Evolutionary conservation across 73 alveolate species (phyloP).

Genomic region (Paramecium biaurelia): DNA sequence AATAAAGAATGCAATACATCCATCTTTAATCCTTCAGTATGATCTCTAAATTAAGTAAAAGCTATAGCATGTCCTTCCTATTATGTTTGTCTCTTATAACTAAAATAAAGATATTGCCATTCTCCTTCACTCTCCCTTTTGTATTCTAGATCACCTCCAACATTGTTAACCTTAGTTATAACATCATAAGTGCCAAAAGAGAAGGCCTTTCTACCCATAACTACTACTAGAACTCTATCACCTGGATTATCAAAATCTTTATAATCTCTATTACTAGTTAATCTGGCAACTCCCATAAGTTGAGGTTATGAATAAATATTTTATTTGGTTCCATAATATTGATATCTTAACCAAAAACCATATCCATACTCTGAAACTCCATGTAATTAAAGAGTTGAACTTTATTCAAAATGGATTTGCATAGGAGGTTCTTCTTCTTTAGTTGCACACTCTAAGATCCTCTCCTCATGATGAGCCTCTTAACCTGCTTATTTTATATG

Average conservation of each 20-base stretch:
- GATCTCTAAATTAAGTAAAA: neutral
- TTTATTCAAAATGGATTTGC: neutral
- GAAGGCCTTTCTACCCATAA: neutral
- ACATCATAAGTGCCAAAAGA: conserved; percentile 17
- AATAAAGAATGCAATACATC: conserved; percentile 1
- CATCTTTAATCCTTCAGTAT: conserved; percentile 34
- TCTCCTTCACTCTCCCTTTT: conserved; percentile 46
- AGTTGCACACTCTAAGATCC: neutral
- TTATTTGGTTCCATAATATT: neutral
- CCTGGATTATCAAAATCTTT: conserved; percentile 22
- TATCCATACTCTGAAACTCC: conserved; percentile 40
- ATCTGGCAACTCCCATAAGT: neutral
- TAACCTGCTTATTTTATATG: conserved; percentile 14
- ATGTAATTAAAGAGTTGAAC: neutral
- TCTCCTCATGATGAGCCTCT: conserved; percentile 8
- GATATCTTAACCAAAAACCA: conserved; percentile 28
- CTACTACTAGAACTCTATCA: neutral
- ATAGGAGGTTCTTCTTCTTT: neutral
- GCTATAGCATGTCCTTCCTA: conserved; percentile 26
- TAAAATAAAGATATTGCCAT: conserved; percentile 13
- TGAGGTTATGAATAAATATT: neutral
- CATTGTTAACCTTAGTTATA: neutral
- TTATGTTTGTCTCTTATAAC: conserved; percentile 2
- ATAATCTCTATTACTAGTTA: neutral
- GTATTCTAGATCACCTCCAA: neutral